These are phyloP conservation scores for Penicillium sp. DNA, from an alignment of 2,329 filamentous ascomycete species.

Conservation along the genomic window DNA sequence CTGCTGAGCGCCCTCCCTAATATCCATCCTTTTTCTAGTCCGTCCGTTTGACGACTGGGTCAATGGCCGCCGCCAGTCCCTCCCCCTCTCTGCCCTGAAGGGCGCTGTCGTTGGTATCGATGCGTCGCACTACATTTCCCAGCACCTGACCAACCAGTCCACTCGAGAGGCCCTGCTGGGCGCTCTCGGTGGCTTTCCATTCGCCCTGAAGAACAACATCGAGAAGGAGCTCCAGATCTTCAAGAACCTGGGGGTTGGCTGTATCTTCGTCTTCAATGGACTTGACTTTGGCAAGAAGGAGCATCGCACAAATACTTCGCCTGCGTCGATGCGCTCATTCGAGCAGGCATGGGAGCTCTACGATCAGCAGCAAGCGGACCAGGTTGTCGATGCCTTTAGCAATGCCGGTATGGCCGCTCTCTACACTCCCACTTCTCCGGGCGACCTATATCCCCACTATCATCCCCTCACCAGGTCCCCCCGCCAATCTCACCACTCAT, in stretches of 20 bases:
- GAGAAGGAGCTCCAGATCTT: slow-evolving; percentile 70
- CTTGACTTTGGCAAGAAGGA: slow-evolving; percentile 73
- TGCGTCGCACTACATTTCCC: slow-evolving; percentile 80
- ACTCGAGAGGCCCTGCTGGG: slow-evolving; percentile 82
- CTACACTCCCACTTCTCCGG: slow-evolving; percentile 3
- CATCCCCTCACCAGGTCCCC: neutral
- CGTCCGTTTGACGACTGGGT: slow-evolving; percentile 56
- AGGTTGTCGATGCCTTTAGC: slow-evolving; percentile 82
- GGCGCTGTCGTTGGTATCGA: slow-evolving; percentile 76
- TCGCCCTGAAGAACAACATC: slow-evolving; percentile 69
- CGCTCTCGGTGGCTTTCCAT: slow-evolving; percentile 81
- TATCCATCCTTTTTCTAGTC: slow-evolving; percentile 29
- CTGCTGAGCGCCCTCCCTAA: slow-evolving; percentile 11
- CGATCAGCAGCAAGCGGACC: slow-evolving; percentile 69
- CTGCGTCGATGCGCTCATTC: slow-evolving; percentile 63
- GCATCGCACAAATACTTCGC: slow-evolving; percentile 54
- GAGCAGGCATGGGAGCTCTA: slow-evolving; percentile 83
- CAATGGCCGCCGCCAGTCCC: slow-evolving; percentile 50
- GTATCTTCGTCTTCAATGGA: slow-evolving; percentile 88
- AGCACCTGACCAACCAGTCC: slow-evolving; percentile 64
- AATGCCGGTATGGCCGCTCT: slow-evolving; percentile 58
- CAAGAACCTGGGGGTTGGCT: slow-evolving; percentile 64
- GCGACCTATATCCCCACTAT: slow-evolving; percentile 1
- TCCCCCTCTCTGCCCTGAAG: slow-evolving; percentile 65
- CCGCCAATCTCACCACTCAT: slow-evolving; percentile 2